Base-by-base conservation (phyloP, 345 rosid genomes). In the Mangifera indica region DNA sequence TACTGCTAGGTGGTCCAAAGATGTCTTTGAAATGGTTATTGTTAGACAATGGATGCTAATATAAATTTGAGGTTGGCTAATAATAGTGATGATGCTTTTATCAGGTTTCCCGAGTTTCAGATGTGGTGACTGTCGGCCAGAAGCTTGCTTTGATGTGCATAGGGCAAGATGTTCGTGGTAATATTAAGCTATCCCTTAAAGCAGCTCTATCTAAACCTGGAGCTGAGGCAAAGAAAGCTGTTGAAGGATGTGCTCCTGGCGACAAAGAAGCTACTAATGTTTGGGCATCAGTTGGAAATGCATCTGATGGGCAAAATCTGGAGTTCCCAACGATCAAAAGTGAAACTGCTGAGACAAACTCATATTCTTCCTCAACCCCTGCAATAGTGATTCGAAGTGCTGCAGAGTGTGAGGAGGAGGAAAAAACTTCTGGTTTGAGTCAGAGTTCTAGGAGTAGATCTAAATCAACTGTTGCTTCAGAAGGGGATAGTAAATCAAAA, bases 101-200 rank as follows among this genome's bases (percentile, higher is more conserved):
- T 64, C 96, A 95, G 99, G 93, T 91, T 29, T 60, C 92, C 51
- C 88, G 85, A 68, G 84, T 95, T 77, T 85, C 97, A 70, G 99
- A 95, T 74, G 84, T 88, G 59, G 78, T 95, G 72, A 79, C 87
- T 60, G 78, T 89, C 45, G 98, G 98, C 70, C 87, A 92, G 89
- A 84, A 84, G 79, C 80, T 95, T 74, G 82, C 92, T 62, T 70
- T 87, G 83, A 86, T 73, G 96, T 95, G 99, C 83, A 88, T 92
- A 54, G 98, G 90, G 60, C 93, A 85, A 65, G 99, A 94, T 82
- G 96, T 94, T 57, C 97, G 97, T 55, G 99, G 99, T 72, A 92
- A 94, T 82, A 89, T 94, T 70, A 94, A 92, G 77, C 71, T 94
- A 60, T 94, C 99, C 70, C 93, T 81, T 72, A 94, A 87, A 80